A percentile compares a stretch with the other conserved stretches of the same genome.
Conservation (phyloP, 768 basidiomycete species). For the Calocera cornea region DNA sequence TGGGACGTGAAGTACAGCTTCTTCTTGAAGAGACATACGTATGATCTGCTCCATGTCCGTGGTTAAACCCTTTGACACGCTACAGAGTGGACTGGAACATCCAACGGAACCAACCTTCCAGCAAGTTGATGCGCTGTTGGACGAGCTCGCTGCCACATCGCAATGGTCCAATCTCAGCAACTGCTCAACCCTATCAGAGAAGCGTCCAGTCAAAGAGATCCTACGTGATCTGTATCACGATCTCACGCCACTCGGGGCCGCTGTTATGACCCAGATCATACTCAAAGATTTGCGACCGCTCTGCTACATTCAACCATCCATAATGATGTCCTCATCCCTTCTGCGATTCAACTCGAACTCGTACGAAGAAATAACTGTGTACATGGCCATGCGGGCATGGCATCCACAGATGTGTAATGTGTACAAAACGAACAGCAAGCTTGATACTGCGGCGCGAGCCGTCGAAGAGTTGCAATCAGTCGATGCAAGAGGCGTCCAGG, state of each 20-base stretch:
- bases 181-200: constrained; percentile 24
- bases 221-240: constrained; percentile 46
- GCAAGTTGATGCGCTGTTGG: constrained; percentile 53
- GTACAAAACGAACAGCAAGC: constrained; percentile 41
- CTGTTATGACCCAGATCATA: constrained; percentile 72
- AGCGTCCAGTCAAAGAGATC: constrained; percentile 26
- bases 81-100: not conserved
- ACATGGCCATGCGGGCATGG: constrained; percentile 61
- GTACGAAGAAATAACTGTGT: constrained; percentile 40
- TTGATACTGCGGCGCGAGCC: constrained; percentile 42
- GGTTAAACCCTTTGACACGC: constrained; percentile 8
- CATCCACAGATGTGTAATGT: constrained; percentile 45
- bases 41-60: constrained; percentile 4
- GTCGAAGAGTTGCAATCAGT: constrained; percentile 16
- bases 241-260: constrained; percentile 48
- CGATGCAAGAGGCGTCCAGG: constrained; percentile 20
- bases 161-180: constrained; percentile 35
- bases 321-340: constrained; percentile 36
- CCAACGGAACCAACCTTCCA: constrained; percentile 24
- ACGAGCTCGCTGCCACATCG: constrained; percentile 59
- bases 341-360: constrained; percentile 44
- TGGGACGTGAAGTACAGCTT: constrained; percentile 51
- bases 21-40: constrained; percentile 25
- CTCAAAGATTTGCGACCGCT: constrained; percentile 75
- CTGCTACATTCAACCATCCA: constrained; percentile 48